Conservation (phyloP, 2,329 filamentous ascomycete genomes). For the Chlorencoelia australis region DNA sequence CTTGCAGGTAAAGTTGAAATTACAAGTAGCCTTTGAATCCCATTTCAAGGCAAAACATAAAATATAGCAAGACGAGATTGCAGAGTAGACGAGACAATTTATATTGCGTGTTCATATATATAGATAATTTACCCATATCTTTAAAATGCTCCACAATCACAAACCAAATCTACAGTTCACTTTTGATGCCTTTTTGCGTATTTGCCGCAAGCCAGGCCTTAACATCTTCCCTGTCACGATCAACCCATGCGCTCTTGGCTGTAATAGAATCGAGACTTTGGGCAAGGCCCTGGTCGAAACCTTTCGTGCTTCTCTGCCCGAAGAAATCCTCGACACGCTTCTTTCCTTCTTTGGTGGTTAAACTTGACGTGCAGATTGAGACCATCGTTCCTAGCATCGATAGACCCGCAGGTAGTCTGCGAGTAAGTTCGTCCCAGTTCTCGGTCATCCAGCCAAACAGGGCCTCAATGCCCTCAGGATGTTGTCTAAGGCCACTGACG, state of each 20-base stretch:
- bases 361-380: slow-evolving; percentile 69
- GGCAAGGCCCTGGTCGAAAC: slow-evolving; percentile 80
- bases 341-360: slow-evolving; percentile 68
- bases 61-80: too few species aligned
- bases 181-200: slow-evolving; percentile 20
- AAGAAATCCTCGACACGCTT: slow-evolving; percentile 75
- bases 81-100: too few species aligned
- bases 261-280: slow-evolving; percentile 78
- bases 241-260: slow-evolving; percentile 75
- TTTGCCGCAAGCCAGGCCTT: slow-evolving; percentile 59
- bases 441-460: slow-evolving; percentile 75
- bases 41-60: too few species aligned
- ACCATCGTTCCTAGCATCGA: slow-evolving; percentile 81
- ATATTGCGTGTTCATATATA: too few species aligned
- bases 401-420: slow-evolving; percentile 75
- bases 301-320: slow-evolving; percentile 67
- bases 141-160: too few species aligned
- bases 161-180: slow-evolving; percentile 23
- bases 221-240: slow-evolving; percentile 71
- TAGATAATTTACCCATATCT: too few species aligned
- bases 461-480: slow-evolving; percentile 67
- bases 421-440: slow-evolving; percentile 78
- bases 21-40: too few species aligned
- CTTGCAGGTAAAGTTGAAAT: too few species aligned
- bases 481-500: slow-evolving; percentile 65